phyloP scores from a whole-genome alignment of 106 monocot genomes.

The Narthecium ossifragum region DNA sequence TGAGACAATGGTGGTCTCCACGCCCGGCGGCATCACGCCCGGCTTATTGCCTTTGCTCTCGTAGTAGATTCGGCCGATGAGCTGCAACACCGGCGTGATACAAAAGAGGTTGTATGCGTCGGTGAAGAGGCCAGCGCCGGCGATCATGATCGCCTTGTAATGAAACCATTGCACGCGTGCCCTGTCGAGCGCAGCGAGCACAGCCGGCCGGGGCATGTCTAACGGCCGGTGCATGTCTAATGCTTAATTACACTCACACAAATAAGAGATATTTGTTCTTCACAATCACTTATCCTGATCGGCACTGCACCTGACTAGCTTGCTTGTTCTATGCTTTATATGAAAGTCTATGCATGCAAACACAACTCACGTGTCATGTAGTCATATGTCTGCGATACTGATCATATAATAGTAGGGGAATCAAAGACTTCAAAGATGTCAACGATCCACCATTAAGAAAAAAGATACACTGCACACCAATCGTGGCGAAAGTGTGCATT shows the following conservation, averaged over 20 bases:
- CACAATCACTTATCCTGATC: not conserved
- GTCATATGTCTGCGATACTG: too few relatives aligned
- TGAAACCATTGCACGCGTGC: constrained; percentile 31
- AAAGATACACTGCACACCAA: too few relatives aligned
- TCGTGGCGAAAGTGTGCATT: too few relatives aligned
- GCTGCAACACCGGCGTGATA: constrained; percentile 23
- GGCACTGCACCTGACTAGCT: too few relatives aligned
- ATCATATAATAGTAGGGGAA: too few relatives aligned
- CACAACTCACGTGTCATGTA: too few relatives aligned
- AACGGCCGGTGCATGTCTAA: too few relatives aligned
- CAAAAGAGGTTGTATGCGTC: constrained; percentile 40
- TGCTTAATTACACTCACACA: not conserved
- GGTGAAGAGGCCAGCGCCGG: constrained; percentile 41
- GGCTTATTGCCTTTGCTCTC: not conserved
- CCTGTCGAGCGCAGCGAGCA: constrained; percentile 20
- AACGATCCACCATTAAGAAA: too few relatives aligned
- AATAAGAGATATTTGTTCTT: not conserved
- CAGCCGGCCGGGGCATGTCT: constrained; percentile 16
- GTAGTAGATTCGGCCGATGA: constrained; percentile 27
- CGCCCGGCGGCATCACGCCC: constrained; percentile 13
- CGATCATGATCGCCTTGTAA: constrained; percentile 27
- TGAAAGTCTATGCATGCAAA: too few relatives aligned
- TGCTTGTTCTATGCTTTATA: too few relatives aligned
- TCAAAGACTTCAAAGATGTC: too few relatives aligned
- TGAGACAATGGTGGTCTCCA: not conserved